phyloP scores from a whole-genome alignment of 345 rosid genomes.

The Microcos paniculata region DNA sequence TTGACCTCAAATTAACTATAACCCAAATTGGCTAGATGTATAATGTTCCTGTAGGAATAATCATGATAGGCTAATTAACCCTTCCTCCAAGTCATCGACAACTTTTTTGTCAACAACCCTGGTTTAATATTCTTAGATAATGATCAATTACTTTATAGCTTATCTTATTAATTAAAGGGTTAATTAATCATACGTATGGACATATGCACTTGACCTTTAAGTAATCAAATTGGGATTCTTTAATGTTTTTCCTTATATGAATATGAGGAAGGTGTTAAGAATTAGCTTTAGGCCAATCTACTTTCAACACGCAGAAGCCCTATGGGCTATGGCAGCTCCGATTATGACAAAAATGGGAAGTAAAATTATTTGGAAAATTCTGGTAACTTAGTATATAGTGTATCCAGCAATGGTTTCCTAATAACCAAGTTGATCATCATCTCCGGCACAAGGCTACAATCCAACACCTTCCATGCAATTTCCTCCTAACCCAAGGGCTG shows the following conservation, averaged over 20 bases:
- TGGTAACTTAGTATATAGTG: not conserved
- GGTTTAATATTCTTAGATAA: not conserved
- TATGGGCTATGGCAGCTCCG: not conserved
- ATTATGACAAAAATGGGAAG: not conserved
- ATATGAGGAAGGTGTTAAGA: not conserved
- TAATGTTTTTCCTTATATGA: not conserved
- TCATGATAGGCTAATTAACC: no score
- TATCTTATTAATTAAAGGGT: not conserved
- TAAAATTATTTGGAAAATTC: not conserved
- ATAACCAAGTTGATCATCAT: not conserved
- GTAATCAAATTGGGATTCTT: not conserved
- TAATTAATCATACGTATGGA: not conserved
- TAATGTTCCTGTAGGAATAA: no score
- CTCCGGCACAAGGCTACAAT: constrained; percentile 9
- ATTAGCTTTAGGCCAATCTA: not conserved
- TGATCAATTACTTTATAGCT: not conserved
- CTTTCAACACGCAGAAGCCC: not conserved
- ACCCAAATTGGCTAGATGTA: no score
- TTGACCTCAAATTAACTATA: no score
- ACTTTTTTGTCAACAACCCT: not conserved
- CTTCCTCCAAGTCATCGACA: constrained; percentile 1
- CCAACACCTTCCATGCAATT: constrained; percentile 16
- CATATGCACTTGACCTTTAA: not conserved
- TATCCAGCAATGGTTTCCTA: not conserved
- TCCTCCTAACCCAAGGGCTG: not conserved